Evolutionary conservation across 352 stramenopile species (phyloP).

Genomic region (Pythium scleroteichum): DNA sequence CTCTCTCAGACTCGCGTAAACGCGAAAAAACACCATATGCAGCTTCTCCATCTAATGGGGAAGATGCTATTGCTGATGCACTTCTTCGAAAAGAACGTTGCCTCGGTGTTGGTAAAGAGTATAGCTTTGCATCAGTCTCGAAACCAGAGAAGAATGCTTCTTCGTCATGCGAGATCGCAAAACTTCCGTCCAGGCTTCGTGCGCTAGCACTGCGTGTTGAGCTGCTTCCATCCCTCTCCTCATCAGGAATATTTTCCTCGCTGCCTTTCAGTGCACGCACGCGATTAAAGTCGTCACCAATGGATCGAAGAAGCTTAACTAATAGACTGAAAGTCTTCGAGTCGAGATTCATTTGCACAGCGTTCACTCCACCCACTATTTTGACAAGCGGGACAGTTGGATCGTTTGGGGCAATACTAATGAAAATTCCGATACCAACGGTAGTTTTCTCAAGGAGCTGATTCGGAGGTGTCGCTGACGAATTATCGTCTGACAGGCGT

Average conservation of each 20-base stretch:
- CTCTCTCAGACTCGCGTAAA: slow-evolving; percentile 11
- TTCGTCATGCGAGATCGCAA: slow-evolving; percentile 16
- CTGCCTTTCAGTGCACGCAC: background rate
- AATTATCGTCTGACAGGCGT: slow-evolving; percentile 36
- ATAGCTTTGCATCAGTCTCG: slow-evolving; percentile 17
- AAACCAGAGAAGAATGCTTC: slow-evolving; percentile 27
- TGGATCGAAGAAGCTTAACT: slow-evolving; percentile 61
- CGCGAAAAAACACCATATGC: slow-evolving; percentile 15
- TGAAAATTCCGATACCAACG: slow-evolving; percentile 67
- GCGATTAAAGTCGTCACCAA: slow-evolving; percentile 64
- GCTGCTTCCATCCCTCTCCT: background rate
- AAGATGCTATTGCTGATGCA: slow-evolving; percentile 1
- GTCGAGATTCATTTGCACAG: slow-evolving; percentile 73
- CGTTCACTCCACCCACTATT: slow-evolving; percentile 67
- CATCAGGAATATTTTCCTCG: background rate
- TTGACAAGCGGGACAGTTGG: slow-evolving; percentile 79
- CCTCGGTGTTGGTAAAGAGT: slow-evolving; percentile 10
- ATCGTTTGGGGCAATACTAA: slow-evolving; percentile 78
- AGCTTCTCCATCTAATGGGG: slow-evolving; percentile 4
- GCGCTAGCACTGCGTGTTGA: background rate
- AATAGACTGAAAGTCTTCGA: slow-evolving; percentile 58
- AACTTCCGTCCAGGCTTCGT: slow-evolving; percentile 14
- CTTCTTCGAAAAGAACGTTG: slow-evolving; percentile 9
- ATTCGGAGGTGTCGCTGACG: slow-evolving; percentile 14
- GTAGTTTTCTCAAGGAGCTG: slow-evolving; percentile 80